A percentile compares a stretch with the other conserved stretches of the same genome.
phyloP scores from a whole-genome alignment of 495 filamentous ascomycete genomes.

The Penicillium ochrochloron region DNA sequence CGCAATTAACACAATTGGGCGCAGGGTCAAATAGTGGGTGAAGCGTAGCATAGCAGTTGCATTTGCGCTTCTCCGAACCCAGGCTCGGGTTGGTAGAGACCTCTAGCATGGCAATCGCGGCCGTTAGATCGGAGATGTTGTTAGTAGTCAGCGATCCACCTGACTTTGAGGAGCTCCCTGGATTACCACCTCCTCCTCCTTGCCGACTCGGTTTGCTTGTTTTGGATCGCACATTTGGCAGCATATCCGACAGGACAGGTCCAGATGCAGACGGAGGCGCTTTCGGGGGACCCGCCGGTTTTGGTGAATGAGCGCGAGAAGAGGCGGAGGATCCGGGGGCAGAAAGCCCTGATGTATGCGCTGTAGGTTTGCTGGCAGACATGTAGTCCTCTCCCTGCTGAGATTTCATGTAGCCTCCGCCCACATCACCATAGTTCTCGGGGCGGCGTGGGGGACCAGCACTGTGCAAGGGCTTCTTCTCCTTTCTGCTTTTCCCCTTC shows the following conservation, averaged over 20 bases:
- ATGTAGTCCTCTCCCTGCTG: constrained; percentile 67
- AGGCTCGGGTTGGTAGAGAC: constrained; percentile 83
- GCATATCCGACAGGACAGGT: constrained; percentile 76
- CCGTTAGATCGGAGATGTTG: constrained; percentile 81
- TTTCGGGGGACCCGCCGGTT: constrained; percentile 51
- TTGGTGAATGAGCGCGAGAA: constrained; percentile 45
- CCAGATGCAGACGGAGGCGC: constrained; percentile 72
- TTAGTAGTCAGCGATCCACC: constrained; percentile 52
- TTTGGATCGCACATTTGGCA: constrained; percentile 65
- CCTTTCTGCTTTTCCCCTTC: constrained; percentile 35
- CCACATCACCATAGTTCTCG: constrained; percentile 61
- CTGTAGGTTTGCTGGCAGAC: constrained; percentile 35
- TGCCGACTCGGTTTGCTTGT: constrained; percentile 60
- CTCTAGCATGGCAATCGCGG: constrained; percentile 89
- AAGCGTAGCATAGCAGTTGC: constrained; percentile 81
- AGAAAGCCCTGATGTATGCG: constrained; percentile 38
- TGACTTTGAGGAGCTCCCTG: constrained; percentile 36
- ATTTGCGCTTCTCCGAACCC: constrained; percentile 60
- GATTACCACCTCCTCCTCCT: constrained; percentile 36
- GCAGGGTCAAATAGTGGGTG: constrained; percentile 86
- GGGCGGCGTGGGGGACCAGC: constrained; percentile 61
- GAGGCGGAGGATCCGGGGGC: constrained; percentile 33
- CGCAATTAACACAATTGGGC: constrained; percentile 90
- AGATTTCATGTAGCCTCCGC: constrained; percentile 65
- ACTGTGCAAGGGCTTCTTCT: constrained; percentile 66